Percentiles rank a stretch among this genome's conserved stretches.
These are phyloP conservation scores for Dryadomyces sulphureus DNA, from an alignment of 2,329 filamentous ascomycete genomes.

Conservation along the genomic window DNA sequence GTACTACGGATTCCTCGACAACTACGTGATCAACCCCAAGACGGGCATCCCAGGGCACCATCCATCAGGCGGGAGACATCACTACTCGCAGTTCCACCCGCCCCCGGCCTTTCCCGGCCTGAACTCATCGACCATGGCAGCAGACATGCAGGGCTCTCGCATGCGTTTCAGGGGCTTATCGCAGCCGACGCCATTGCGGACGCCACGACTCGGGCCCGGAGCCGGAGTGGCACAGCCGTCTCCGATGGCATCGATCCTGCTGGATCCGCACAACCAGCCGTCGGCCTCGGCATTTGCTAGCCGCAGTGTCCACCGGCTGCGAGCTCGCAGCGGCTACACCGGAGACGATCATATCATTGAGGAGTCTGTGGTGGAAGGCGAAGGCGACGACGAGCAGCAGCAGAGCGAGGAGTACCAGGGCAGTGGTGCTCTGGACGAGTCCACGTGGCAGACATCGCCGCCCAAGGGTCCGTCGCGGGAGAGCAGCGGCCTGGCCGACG, in stretches of 20 bases:
- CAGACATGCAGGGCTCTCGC: constrained; percentile 39
- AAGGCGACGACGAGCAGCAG: constrained; percentile 38
- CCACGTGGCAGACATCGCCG: constrained; percentile 44
- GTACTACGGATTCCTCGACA: constrained; percentile 87
- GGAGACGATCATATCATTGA: constrained; percentile 38
- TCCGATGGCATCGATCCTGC: constrained; percentile 56
- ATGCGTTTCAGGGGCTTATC: constrained; percentile 25
- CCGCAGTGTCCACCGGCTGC: constrained; percentile 31
- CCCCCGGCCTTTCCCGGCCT: constrained; percentile 62
- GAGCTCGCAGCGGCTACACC: constrained; percentile 28
- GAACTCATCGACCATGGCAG: constrained; percentile 43
- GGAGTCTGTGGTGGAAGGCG: constrained; percentile 30
- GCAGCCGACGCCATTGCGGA: constrained; percentile 19
- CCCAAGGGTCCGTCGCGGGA: constrained; percentile 35
- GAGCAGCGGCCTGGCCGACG: constrained; percentile 30
- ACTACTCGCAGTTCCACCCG: constrained; percentile 62
- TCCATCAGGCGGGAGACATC: constrained; percentile 41
- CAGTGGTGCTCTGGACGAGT: constrained; percentile 35
- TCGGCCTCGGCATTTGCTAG: constrained; percentile 28
- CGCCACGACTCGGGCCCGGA: constrained; percentile 28
- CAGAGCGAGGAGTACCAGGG: constrained; percentile 38
- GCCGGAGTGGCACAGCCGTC: constrained; percentile 30
- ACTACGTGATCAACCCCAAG: constrained; percentile 67
- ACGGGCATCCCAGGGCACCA: constrained; percentile 48
- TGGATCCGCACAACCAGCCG: constrained; percentile 65